Conservation (phyloP, 2,329 filamentous ascomycete genomes). For the Purpureocillium lavendulum region DNA sequence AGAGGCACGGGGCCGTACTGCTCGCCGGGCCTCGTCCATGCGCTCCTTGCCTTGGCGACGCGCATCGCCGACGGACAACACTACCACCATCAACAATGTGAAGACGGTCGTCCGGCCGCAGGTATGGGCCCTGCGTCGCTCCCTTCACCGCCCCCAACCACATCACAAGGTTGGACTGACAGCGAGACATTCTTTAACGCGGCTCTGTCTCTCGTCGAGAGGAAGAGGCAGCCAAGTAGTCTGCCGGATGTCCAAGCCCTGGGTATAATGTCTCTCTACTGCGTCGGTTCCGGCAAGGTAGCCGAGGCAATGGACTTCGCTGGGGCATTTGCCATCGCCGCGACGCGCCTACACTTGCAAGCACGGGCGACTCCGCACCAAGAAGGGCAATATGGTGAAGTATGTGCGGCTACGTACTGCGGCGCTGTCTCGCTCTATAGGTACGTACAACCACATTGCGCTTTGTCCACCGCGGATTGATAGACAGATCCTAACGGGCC, state of each 20-base stretch:
- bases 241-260: slow-evolving; percentile 8
- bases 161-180: not conserved
- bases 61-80: slow-evolving; percentile 1
- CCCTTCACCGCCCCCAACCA: no score
- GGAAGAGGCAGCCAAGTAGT: not conserved
- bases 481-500: no score
- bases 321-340: slow-evolving; percentile 1
- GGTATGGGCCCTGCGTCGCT: no score
- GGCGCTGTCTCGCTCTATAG: slow-evolving; percentile 7
- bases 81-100: not conserved
- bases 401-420: slow-evolving; percentile 3
- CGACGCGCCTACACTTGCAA: slow-evolving; percentile 1
- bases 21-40: slow-evolving; percentile 7
- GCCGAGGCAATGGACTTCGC: slow-evolving; percentile 3
- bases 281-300: slow-evolving; percentile 4
- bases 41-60: slow-evolving; percentile 4
- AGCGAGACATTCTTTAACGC: slow-evolving; percentile 4
- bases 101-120: no score
- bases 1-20: slow-evolving; percentile 4
- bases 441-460: not conserved
- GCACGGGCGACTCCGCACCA: not conserved
- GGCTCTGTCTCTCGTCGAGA: not conserved
- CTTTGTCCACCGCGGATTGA: not conserved
- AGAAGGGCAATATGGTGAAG: slow-evolving; percentile 2
- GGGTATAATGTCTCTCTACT: slow-evolving; percentile 6